Base-by-base conservation (phyloP, 345 rosid genomes). In the Euphorbia peplus region DNA sequence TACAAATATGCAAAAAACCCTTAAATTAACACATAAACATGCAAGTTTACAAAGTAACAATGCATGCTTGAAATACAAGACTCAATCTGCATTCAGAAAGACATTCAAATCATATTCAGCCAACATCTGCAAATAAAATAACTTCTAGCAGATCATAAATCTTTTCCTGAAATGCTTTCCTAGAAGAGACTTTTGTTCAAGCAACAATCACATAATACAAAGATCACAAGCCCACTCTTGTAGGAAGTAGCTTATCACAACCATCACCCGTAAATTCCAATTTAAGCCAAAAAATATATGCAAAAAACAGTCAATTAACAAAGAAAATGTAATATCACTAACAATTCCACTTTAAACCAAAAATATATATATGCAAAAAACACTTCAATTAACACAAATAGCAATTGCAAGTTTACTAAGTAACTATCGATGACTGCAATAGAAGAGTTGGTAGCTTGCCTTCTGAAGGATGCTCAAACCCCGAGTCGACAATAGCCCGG, bases 401-500 rank as follows among this genome's bases (percentile, higher is more conserved):
- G 19, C n/a, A 47, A 9, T 25, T 48, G 32, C 37, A 28, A 46
- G 57, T 41, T 65, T 10, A 11, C 9, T 53, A 8, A 21, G 25
- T 22, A 54, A 60, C 3, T 61, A 41, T 16, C 13, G 14, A 54
- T 22, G 39, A 61, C 0, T 50, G 41, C 2, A 54, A 78, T 53
- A 44, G 37, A 24, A 32, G 24, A 67, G 64, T 22, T 24, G 54
- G 35, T 16, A 15, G 25, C 37, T 79, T 84, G 83, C 99, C 99
- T 95, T 95, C 98, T 0, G 99, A 95, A 26, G 99, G 99, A 80
- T 91, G 99, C 89, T 95, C 98, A 83, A 95, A 95, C 48, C 99
- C 98, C 0, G 99, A 95, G 80, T 95, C 99, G 41, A 91, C 98
- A 55, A 95, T 95, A 6, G 99, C 92, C 24, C 98, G 84, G 59